phyloP scores from a whole-genome alignment of 106 monocot species.

The Apostasia ramifera region DNA sequence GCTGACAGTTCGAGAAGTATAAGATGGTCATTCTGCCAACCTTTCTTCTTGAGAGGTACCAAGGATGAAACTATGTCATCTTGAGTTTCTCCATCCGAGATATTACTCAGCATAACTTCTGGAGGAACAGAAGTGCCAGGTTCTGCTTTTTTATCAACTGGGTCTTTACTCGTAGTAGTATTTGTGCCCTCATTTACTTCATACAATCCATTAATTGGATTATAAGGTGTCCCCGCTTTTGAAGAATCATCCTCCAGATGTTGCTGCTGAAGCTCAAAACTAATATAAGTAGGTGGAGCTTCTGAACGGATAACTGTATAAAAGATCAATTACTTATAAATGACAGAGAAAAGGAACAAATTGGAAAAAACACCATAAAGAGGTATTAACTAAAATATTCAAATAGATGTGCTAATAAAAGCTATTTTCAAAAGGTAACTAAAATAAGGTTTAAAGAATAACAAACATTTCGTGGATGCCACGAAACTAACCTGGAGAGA shows the following conservation, averaged over 20 bases:
- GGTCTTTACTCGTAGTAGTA: background rate
- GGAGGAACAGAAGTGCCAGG: constrained; percentile 3
- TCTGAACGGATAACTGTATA: background rate
- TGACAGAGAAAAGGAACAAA: no score
- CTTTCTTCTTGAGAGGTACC: background rate
- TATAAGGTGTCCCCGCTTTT: background rate
- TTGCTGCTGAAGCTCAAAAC: constrained; percentile 3
- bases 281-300: background rate
- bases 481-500: constrained; percentile 36
- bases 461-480: background rate
- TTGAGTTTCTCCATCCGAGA: background rate
- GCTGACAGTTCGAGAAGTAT: no score
- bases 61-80: background rate
- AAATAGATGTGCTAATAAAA: no score
- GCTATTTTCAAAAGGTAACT: no score
- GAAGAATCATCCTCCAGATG: constrained; percentile 2
- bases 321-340: background rate
- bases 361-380: no score
- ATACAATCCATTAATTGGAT: background rate
- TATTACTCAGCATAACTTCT: background rate
- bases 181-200: background rate
- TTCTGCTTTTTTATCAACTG: background rate
- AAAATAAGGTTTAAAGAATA: no score
- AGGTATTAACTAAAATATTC: no score
- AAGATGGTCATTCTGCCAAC: background rate